These are phyloP conservation scores for Hemerocallis citrina DNA, from an alignment of 106 monocot species.

Conservation along the genomic window DNA sequence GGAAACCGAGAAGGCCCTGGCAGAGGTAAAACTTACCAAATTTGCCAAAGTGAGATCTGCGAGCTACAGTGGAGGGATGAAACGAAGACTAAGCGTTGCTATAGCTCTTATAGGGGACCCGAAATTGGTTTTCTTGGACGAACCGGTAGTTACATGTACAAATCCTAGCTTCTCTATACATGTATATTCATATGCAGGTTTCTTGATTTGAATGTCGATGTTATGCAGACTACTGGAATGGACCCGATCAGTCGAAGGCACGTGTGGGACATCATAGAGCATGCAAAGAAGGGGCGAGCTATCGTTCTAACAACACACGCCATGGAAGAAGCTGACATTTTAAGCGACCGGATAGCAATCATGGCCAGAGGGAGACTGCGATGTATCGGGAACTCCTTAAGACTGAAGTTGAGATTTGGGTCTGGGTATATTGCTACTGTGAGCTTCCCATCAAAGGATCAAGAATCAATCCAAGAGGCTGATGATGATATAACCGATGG, in stretches of 20 bases:
- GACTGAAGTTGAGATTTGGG: conserved; percentile 73
- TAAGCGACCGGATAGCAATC: conserved; percentile 80
- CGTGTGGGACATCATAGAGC: conserved; percentile 92
- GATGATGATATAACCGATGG: not conserved
- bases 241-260: conserved; percentile 88
- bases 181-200: too few relatives aligned
- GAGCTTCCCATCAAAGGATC: conserved; percentile 38
- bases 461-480: conserved; percentile 17
- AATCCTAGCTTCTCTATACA: too few relatives aligned
- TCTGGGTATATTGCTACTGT: conserved; percentile 74
- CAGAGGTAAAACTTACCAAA: conserved; percentile 61
- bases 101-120: conserved; percentile 83
- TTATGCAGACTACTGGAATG: conserved; percentile 78
- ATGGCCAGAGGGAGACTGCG: conserved; percentile 89
- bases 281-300: conserved; percentile 81
- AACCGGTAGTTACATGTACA: conserved; percentile 44
- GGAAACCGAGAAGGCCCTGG: conserved; percentile 62
- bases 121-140: conserved; percentile 82
- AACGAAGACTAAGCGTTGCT: conserved; percentile 81
- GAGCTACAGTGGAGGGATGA: conserved; percentile 93
- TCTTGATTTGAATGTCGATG: not conserved
- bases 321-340: conserved; percentile 91
- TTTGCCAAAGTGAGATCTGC: conserved; percentile 62
- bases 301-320: conserved; percentile 87
- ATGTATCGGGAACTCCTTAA: conserved; percentile 75